Evolutionary conservation across 176 grass and related monocot genomes (phyloP).

Genomic region (Triticum timopheevii): DNA sequence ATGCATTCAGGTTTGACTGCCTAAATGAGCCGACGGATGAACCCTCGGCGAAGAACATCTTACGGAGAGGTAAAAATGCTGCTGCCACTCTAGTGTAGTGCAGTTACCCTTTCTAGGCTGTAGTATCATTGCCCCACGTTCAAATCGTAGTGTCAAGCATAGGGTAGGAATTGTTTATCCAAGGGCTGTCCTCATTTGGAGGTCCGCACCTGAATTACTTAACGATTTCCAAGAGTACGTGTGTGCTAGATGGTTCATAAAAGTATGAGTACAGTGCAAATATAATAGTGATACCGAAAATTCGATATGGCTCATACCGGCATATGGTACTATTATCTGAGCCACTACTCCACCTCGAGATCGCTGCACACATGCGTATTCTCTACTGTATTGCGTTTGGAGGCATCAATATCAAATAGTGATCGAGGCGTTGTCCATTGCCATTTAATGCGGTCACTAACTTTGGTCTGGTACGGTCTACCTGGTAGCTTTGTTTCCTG

Average conservation of each 20-base stretch:
- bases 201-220: background rate
- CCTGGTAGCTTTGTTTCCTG: too few relatives aligned
- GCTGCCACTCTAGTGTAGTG: too few relatives aligned
- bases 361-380: too few relatives aligned
- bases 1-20: conserved; percentile 31
- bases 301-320: too few relatives aligned
- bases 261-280: background rate
- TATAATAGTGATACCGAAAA: background rate
- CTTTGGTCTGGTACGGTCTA: too few relatives aligned
- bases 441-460: too few relatives aligned
- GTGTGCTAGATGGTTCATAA: conserved; percentile 17
- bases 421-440: too few relatives aligned
- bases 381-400: too few relatives aligned
- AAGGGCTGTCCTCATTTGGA: conserved; percentile 20
- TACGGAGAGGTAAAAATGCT: background rate
- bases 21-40: background rate
- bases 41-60: background rate
- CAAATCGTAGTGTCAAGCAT: background rate
- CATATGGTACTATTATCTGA: too few relatives aligned
- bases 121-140: background rate
- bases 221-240: conserved; percentile 32
- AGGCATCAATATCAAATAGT: too few relatives aligned
- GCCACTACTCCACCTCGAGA: too few relatives aligned
- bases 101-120: background rate
- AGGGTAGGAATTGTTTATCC: background rate